Percentiles rank a stretch among this genome's conserved stretches.
These are phyloP conservation scores for Vaccinium vitisidaea DNA, from an alignment of 148 eudicot genomes.

Conservation along the genomic window DNA sequence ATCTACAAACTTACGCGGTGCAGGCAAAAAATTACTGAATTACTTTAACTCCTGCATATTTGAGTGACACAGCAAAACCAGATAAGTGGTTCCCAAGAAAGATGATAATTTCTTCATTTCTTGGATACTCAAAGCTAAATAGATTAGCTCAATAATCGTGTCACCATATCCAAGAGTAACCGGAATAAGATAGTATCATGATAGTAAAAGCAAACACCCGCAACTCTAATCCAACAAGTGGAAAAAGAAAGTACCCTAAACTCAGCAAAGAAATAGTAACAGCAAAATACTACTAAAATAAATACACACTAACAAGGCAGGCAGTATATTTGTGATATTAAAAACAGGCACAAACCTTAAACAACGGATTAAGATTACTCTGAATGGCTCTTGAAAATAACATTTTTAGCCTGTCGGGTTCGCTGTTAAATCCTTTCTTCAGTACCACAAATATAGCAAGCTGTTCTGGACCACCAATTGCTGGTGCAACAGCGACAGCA, in stretches of 20 bases:
- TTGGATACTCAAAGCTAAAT: neutral
- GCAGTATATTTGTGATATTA: neutral
- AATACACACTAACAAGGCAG: neutral
- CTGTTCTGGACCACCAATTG: conserved; percentile 82
- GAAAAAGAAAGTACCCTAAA: neutral
- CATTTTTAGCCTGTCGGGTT: conserved; percentile 55
- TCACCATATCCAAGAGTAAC: neutral
- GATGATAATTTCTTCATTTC: too few relatives aligned
- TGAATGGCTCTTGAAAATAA: conserved; percentile 74
- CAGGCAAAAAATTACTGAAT: neutral
- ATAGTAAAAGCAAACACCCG: neutral
- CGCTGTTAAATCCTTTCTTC: conserved; percentile 39
- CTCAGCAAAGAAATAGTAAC: neutral
- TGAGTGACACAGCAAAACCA: neutral
- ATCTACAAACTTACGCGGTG: neutral
- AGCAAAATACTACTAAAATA: neutral
- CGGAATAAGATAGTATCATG: neutral
- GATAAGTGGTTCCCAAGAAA: neutral
- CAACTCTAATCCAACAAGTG: neutral
- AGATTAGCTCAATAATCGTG: neutral
- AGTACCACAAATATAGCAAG: conserved; percentile 69
- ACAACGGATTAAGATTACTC: conserved; percentile 77
- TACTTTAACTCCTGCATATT: neutral
- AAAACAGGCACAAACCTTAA: conserved; percentile 51
- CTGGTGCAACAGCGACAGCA: conserved; percentile 68